Percentiles rank a stretch among this genome's conserved stretches.
These are phyloP conservation scores for Hygrophorus russula DNA, from an alignment of 768 basidiomycete species.

Conservation along the genomic window DNA sequence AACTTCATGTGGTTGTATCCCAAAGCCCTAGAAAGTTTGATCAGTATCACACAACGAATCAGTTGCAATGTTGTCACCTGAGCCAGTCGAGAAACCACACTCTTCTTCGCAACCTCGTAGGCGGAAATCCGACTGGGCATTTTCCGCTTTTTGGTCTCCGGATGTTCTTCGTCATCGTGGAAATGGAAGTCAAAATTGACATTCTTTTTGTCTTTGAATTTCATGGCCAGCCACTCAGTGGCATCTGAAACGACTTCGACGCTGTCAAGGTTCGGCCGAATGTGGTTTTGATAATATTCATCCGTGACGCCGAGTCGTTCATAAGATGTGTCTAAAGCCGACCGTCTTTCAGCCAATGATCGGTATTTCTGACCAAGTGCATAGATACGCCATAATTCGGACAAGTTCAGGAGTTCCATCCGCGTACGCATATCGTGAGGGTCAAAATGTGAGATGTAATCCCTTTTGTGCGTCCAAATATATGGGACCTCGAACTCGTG, in stretches of 20 bases:
- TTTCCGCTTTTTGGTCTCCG: constrained; percentile 55
- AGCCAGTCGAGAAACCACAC: constrained; percentile 64
- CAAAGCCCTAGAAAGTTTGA: constrained; percentile 53
- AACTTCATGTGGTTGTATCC: constrained; percentile 69
- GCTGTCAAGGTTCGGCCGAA: constrained; percentile 57
- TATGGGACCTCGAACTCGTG: constrained; percentile 91
- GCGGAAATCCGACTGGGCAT: constrained; percentile 75
- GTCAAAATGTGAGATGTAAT: constrained; percentile 81
- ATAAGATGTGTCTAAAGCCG: constrained; percentile 53
- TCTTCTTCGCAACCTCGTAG: constrained; percentile 79
- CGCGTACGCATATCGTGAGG: constrained; percentile 48
- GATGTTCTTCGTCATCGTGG: constrained; percentile 57
- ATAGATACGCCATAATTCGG: constrained; percentile 89
- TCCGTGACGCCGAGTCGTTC: constrained; percentile 57
- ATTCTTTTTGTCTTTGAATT: constrained; percentile 67
- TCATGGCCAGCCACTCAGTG: constrained; percentile 83
- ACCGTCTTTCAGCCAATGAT: constrained; percentile 67
- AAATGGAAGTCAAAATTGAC: constrained; percentile 52
- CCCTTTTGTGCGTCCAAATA: constrained; percentile 88
- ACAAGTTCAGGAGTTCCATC: constrained; percentile 58
- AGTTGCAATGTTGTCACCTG: constrained; percentile 39
- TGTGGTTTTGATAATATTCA: constrained; percentile 64
- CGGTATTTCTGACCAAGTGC: constrained; percentile 84
- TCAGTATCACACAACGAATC: constrained; percentile 2
- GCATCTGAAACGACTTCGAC: constrained; percentile 88